Evolutionary conservation across 495 filamentous ascomycete genomes (phyloP).

Genomic region (Daldinia loculata): DNA sequence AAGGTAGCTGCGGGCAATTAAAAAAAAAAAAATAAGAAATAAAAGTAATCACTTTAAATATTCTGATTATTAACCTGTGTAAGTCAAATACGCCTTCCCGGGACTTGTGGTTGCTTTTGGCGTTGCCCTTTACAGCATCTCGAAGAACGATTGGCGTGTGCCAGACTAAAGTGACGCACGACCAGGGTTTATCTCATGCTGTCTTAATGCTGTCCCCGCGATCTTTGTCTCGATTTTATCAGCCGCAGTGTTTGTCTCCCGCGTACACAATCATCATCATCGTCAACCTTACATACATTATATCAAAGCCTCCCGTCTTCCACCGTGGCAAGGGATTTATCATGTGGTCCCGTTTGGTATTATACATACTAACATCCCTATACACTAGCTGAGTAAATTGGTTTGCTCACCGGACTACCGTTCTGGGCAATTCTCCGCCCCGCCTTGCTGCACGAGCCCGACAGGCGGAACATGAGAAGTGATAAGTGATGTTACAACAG

Average conservation of each 20-base stretch:
- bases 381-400: slow-evolving; percentile 3
- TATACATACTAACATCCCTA: slow-evolving; percentile 1
- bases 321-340: not conserved
- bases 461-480: slow-evolving; percentile 30
- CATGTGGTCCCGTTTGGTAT: slow-evolving; percentile 13
- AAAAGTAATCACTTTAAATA: not conserved
- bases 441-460: slow-evolving; percentile 31
- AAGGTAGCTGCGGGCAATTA: not conserved
- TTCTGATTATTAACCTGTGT: not conserved
- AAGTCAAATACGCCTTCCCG: not conserved
- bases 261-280: not conserved
- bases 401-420: slow-evolving; percentile 10
- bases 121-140: slow-evolving; percentile 1
- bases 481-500: slow-evolving; percentile 30
- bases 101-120: slow-evolving; percentile 23
- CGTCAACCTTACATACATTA: not conserved
- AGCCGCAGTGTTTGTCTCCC: slow-evolving; percentile 23
- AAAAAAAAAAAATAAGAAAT: not conserved
- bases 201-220: slow-evolving; percentile 25
- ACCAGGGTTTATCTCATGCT: slow-evolving; percentile 25
- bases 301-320: not conserved
- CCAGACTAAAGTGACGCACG: slow-evolving; percentile 24
- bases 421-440: slow-evolving; percentile 26
- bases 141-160: slow-evolving; percentile 33
- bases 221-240: slow-evolving; percentile 36